phyloP scores from a whole-genome alignment of 768 basidiomycete genomes.

The Auricularia auricula-judae region DNA sequence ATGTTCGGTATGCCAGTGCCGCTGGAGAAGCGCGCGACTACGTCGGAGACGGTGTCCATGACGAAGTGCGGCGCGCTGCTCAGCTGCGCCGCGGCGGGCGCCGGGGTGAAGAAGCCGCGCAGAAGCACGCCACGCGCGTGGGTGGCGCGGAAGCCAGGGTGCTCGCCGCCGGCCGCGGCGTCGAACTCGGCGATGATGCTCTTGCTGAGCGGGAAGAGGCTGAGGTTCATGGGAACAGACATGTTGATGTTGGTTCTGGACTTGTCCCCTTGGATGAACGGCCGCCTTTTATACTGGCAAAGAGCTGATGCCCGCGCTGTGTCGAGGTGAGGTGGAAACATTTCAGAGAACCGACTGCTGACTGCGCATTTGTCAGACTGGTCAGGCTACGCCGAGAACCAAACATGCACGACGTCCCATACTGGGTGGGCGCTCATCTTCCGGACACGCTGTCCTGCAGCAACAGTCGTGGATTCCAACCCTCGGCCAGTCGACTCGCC shows the following conservation, averaged over 20 bases:
- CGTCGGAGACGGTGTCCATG: background rate
- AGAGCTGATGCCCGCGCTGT: too few species aligned
- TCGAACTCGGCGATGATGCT: background rate
- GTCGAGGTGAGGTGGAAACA: too few species aligned
- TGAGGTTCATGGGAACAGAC: background rate
- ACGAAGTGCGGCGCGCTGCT: conserved; percentile 10
- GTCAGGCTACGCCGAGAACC: too few species aligned
- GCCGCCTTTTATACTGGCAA: too few species aligned
- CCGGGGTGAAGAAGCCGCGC: conserved; percentile 9
- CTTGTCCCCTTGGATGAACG: too few species aligned
- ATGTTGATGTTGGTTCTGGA: background rate
- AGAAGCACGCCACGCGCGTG: conserved; percentile 11
- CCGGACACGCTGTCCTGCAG: too few species aligned
- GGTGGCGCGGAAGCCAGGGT: conserved; percentile 1
- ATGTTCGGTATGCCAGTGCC: conserved; percentile 10
- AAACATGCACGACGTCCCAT: too few species aligned
- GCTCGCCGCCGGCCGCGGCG: background rate
- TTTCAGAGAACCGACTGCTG: too few species aligned
- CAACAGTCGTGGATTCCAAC: too few species aligned
- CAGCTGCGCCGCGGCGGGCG: conserved; percentile 4
- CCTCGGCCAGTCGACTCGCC: too few species aligned
- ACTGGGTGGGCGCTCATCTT: too few species aligned
- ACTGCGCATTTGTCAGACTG: too few species aligned
- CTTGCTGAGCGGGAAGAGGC: background rate
- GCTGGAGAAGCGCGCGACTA: conserved; percentile 9